Evolutionary conservation across 768 basidiomycete genomes (phyloP), one percentile per base, ranked within the genome.

Genomic region (Cubamyces sp.): DNA sequence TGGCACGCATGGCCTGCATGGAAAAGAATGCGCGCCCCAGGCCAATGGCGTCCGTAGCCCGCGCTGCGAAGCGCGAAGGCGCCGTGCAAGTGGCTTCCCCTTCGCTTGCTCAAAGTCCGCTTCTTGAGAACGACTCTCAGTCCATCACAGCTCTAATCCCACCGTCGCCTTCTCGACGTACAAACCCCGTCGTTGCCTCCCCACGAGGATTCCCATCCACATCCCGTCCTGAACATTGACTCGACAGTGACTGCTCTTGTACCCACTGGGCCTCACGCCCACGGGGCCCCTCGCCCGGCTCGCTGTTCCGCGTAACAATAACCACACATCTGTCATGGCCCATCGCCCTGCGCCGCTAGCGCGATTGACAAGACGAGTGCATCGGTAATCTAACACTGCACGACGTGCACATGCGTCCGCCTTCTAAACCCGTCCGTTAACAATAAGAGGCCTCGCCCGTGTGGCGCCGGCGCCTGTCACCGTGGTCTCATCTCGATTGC

Each of bases 361-460:
- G 34, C 34, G 34, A 34, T 23, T 26, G 40, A 54, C 52, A 43
- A 41, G 40, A 28, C 18, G n/a, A 41, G 18, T 19, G 40, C n/a
- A 54, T 54, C 40, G 52, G 37, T 39, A 54, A 42, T 21, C 39
- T 54, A 19, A 41, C 52, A 9, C 52, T 14, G 40, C 40, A 37
- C 41, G 39, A 18, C 16, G 18, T 34, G 51, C 39, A 15, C 51
- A 16, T 43, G 42, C 42, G 40, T 25, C 39, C 16, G 9, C 6
- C 23, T 55, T 18, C 54, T 42, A 55, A 30, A 45, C 28, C 6
- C 9, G 54, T 11, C 26, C 28, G 25, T 16, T 21, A 34, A 56
- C 54, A 56, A 56, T 56, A 56, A 56, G 54, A 46, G 43, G 25
- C n/a, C 34, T 40, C 37, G 51, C 19, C 51, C 37, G 34, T 50